Evolutionary conservation across 768 basidiomycete genomes (phyloP).

Genomic region (Lactifluus hygrophoroides): DNA sequence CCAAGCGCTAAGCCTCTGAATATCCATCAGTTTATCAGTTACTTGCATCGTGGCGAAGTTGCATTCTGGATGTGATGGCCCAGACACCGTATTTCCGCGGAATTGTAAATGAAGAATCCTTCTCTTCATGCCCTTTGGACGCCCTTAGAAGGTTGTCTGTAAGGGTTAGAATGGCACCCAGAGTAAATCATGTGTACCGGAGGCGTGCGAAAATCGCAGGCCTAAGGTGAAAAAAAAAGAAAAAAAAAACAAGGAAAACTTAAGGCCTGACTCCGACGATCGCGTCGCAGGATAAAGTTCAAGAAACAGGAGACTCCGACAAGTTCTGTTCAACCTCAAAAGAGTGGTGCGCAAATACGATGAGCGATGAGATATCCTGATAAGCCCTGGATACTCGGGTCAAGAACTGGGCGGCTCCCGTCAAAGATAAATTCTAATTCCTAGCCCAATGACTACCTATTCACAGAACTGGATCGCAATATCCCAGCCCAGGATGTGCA

Average conservation of each 20-base stretch:
- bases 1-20: neutral
- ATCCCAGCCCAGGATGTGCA: neutral
- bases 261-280: neutral
- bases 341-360: neutral
- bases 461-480: neutral
- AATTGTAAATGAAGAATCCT: neutral
- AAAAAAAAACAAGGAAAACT: conserved; percentile 4
- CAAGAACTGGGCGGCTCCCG: neutral
- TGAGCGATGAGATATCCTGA: neutral
- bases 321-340: neutral
- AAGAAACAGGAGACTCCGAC: conserved; percentile 10
- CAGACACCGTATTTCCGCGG: neutral
- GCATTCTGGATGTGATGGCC: no score
- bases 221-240: neutral
- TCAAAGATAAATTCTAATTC: neutral
- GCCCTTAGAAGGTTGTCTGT: neutral
- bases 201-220: neutral
- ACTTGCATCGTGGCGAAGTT: neutral
- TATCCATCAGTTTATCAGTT: neutral
- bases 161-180: neutral
- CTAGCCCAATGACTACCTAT: neutral
- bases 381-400: neutral
- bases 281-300: conserved; percentile 5
- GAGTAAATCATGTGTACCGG: neutral
- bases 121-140: neutral